Evolutionary conservation across 805 yeast species (phyloP), one percentile per base, ranked within the genome.

Genomic region (Wickerhamomyces chambardii): DNA sequence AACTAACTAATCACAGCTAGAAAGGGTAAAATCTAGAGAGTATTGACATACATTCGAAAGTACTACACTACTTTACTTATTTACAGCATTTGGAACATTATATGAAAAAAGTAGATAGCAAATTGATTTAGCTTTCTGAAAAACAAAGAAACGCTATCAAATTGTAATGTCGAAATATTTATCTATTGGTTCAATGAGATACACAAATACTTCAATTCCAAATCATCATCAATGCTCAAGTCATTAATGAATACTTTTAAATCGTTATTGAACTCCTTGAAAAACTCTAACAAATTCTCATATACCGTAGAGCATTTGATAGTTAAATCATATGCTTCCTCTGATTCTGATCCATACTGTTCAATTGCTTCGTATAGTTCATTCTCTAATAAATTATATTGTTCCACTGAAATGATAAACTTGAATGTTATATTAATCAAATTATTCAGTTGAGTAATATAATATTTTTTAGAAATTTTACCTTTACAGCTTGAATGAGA

Each of bases 201-300:
- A 25, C 80, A 72, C 25, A 81, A 58, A 33, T 58, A 69, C 34
- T 66, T 59, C 34, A 80, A 47, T 18, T 68, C 73, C 10, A 63
- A 53, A 36, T 65, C 67, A 4, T 61, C 63, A 43, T 79, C 85
- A 19, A 59, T 53, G n/a, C 65, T 63, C 36, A 81, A 55, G 45
- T 78, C 85, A 30, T 57, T 64, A 0, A 66, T 62, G 36, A 79
- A 70, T 4, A 53, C 45, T 28, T 59, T 61, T 29, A 70, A 43
- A 16, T 58, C 55, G 3, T 56, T 56, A 37, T 66, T 65, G 47
- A 73, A 78, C 16, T 60, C 63, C 26, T 57, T 63, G 53, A 55
- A 57, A 56, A 69, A 36, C 58, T 55, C 19, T 44, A 65, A 60
- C 17, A 77, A 53, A 36, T 62, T 63, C 5, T 52, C 53, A 35